These are phyloP conservation scores for Lachancea meyersii DNA, from an alignment of 805 yeast species.

Conservation along the genomic window DNA sequence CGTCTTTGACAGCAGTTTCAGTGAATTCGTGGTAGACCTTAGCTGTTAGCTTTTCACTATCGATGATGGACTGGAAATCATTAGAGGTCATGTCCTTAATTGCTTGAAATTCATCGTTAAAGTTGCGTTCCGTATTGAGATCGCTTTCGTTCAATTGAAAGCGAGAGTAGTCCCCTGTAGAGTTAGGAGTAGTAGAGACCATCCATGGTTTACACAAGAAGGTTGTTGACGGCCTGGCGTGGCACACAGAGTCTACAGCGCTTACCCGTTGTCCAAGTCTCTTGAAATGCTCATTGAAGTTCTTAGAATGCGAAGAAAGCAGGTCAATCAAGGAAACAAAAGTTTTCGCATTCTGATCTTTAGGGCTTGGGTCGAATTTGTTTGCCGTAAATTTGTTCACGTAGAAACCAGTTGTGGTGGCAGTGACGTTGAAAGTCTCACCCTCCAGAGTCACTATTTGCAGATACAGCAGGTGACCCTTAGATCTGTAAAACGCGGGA, in stretches of 20 bases:
- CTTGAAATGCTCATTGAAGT: constrained; percentile 47
- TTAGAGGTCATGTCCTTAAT: constrained; percentile 62
- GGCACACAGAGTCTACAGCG: constrained; percentile 46
- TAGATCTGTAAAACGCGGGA: constrained; percentile 50
- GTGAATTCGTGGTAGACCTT: constrained; percentile 73
- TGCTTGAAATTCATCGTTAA: constrained; percentile 88
- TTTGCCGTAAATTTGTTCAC: constrained; percentile 62
- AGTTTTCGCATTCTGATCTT: constrained; percentile 20
- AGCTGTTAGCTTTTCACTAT: constrained; percentile 68
- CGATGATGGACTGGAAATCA: constrained; percentile 56
- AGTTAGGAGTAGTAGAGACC: constrained; percentile 26
- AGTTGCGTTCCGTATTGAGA: constrained; percentile 51
- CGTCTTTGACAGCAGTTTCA: constrained; percentile 69
- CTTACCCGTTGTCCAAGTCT: constrained; percentile 44
- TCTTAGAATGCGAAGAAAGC: constrained; percentile 58
- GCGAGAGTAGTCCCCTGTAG: constrained; percentile 51
- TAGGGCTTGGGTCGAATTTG: constrained; percentile 61
- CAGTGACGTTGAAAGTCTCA: constrained; percentile 71
- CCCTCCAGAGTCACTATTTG: constrained; percentile 73
- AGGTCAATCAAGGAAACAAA: constrained; percentile 51
- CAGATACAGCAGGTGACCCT: constrained; percentile 79
- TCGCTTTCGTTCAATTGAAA: constrained; percentile 41
- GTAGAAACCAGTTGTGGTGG: constrained; percentile 72
- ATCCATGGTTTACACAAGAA: constrained; percentile 75
- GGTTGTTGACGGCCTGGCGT: constrained; percentile 54